A percentile compares a stretch with the other conserved stretches of the same genome.
phyloP scores from a whole-genome alignment of 1,284 basidiomycete genomes.

The Ustilago xerochloae region DNA sequence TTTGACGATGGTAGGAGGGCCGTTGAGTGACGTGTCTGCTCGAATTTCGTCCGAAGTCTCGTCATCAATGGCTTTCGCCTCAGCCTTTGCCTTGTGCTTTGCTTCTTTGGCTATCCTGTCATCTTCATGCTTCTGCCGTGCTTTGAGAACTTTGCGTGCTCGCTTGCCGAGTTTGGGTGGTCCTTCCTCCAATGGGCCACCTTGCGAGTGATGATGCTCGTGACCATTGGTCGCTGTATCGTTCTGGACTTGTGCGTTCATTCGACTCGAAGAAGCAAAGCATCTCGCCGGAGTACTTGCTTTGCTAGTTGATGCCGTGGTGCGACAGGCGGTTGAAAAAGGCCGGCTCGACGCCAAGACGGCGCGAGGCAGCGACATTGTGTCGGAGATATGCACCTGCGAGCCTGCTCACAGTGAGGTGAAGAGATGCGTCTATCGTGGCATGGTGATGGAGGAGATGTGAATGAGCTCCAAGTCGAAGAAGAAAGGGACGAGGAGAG shows the following conservation, averaged over 20 bases:
- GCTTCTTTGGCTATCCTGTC: conserved; percentile 12
- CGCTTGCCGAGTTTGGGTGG: conserved; percentile 35
- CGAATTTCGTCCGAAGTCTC: too few relatives aligned
- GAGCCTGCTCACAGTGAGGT: not conserved
- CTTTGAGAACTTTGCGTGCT: conserved; percentile 28
- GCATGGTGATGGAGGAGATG: not conserved
- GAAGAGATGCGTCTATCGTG: not conserved
- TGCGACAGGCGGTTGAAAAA: not conserved
- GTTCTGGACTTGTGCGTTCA: conserved; percentile 20
- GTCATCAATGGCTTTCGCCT: not conserved
- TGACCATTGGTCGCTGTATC: not conserved
- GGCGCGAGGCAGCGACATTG: not conserved
- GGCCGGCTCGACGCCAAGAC: not conserved
- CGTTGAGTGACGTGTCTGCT: too few relatives aligned
- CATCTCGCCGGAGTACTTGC: not conserved
- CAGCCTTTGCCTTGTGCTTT: conserved; percentile 6
- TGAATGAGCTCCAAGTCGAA: not conserved
- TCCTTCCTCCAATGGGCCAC: not conserved
- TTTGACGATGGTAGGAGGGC: conserved; percentile 6
- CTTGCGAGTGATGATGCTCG: not conserved
- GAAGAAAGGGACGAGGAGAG: not conserved
- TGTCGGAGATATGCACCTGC: not conserved
- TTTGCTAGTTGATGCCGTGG: not conserved
- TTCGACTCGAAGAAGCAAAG: conserved; percentile 22
- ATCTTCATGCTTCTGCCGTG: conserved; percentile 20